phyloP scores from a whole-genome alignment of 371 early-diverging fungal genomes.

The Actinomortierella wolfii region DNA sequence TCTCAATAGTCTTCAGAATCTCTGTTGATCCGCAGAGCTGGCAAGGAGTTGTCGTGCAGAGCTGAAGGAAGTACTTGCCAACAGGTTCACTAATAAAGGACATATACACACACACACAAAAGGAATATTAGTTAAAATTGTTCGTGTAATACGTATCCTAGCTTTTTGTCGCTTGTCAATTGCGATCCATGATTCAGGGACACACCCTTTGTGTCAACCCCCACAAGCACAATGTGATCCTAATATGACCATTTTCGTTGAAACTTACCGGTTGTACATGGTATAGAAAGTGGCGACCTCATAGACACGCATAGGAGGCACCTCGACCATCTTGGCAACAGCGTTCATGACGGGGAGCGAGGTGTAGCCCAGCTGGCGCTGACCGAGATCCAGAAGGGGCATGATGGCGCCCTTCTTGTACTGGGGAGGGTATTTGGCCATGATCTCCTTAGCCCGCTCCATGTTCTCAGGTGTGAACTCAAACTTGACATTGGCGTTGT shows the following conservation, averaged over 20 bases:
- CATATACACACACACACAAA: slow-evolving; percentile 1
- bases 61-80: slow-evolving; percentile 97
- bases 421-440: slow-evolving; percentile 95
- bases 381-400: slow-evolving; percentile 95
- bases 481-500: slow-evolving; percentile 88
- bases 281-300: slow-evolving; percentile 99
- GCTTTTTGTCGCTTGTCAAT: no score
- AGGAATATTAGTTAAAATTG: background rate
- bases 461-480: slow-evolving; percentile 84
- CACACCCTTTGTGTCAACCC: no score
- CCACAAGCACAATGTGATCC: no score
- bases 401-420: slow-evolving; percentile 98
- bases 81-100: slow-evolving; percentile 77
- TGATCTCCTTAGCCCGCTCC: slow-evolving; percentile 82
- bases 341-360: slow-evolving; percentile 96
- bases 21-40: slow-evolving; percentile 92
- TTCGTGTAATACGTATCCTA: no score
- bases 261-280: slow-evolving; percentile 92
- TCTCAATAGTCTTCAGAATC: slow-evolving; percentile 86
- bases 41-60: slow-evolving; percentile 98
- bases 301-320: slow-evolving; percentile 98
- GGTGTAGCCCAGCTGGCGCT: slow-evolving; percentile 94
- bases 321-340: slow-evolving; percentile 91
- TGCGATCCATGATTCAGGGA: no score
- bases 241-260: no score